Evolutionary conservation across 345 rosid species (phyloP), one percentile per base, ranked within the genome.

Genomic region (Ceriops decandra): DNA sequence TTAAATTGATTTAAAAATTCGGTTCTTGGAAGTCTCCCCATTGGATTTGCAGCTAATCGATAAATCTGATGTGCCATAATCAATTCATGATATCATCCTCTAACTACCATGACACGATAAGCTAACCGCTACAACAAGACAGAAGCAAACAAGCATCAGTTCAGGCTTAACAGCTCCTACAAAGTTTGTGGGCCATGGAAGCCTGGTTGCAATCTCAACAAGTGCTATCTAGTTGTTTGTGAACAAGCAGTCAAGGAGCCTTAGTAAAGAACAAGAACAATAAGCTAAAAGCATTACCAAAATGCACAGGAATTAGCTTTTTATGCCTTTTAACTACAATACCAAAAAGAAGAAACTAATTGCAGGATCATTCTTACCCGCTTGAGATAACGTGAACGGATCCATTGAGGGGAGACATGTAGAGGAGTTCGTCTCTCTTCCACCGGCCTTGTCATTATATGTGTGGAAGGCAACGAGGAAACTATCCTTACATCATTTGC

Each of bases 351-450:
- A 13, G 17, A 3, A 42, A 13, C 49, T 42, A 13, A 13, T 3
- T 42, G 49, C 4, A 5, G 15, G 17, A 42, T 11, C 49, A 46
- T 64, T 67, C 81, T 77, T 83, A 92, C 99, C 77, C 93, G 72
- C 80, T 71, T 88, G 52, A 86, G 90, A 82, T 92, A 95, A 57
- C 84, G 99, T 13, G 95, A 77, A 66, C 96, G 98, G 62, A 95
- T 90, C 99, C 97, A 92, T 63, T 81, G 84, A 68, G 98, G 93
- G 21, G 99, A 88, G 32, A 83, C 93, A 73, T 90, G 79, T 35
- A 84, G 85, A 3, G 97, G 83, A 85, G 96, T 88, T 69, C 83
- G 73, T 67, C 79, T 87, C 82, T 90, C 98, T 80, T 85, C 92
- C 35, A 91, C 89, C 0, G 97, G 97, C 71, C 92, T 86, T 33